Base-by-base conservation (phyloP, 148 eudicot species). In the Vaccinium darrowii region DNA sequence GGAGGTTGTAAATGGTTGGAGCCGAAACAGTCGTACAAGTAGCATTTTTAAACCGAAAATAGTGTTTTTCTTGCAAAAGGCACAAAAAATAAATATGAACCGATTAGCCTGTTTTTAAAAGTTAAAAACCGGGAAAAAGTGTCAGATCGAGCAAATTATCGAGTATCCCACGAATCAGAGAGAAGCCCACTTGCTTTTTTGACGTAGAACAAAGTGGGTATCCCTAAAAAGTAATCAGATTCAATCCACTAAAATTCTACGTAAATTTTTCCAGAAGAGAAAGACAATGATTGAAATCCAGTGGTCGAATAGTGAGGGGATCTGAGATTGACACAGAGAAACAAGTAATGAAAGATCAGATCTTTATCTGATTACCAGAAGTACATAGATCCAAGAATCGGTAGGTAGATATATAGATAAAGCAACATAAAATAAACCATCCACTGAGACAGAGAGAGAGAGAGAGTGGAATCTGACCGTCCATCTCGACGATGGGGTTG, bases 401-500 rank as follows among this genome's bases (percentile, higher is more conserved):
- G 30, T 58, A 80, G 47, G 47, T 5, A 43, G 47, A 43, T 43
- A 43, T 43, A 13, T 30, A 6, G 39, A 25, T 67, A n/a, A 80
- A 80, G 49, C 51, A 36, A 13, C 47, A 60, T 18, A 16, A 11
- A 67, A 67, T 67, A 33, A 12, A 23, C 15, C 39, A 12, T 23
- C 7, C 2, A 33, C 2, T 1, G 36, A 33, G 33, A 30, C 1
- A 30, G 36, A 33, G 36, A 33, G 36, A 33, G 33, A 30, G 33
- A 30, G 33, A 30, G 36, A 67, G 23, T 12, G 39, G 16, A 13
- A 78, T 85, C 87, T 79, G 84, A 95, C 97, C 98, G 62, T 94
- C 98, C 98, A 95, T 95, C 90, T 95, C 98, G 39, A 95, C 98
- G 89, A 95, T 93, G 87, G 98, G 98, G 87, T 94, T 94, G 82